Percentiles rank a stretch among this genome's conserved stretches.
These are phyloP conservation scores for Chlamydomonas applanata DNA, from an alignment of 139 green algal genomes.

Conservation along the genomic window DNA sequence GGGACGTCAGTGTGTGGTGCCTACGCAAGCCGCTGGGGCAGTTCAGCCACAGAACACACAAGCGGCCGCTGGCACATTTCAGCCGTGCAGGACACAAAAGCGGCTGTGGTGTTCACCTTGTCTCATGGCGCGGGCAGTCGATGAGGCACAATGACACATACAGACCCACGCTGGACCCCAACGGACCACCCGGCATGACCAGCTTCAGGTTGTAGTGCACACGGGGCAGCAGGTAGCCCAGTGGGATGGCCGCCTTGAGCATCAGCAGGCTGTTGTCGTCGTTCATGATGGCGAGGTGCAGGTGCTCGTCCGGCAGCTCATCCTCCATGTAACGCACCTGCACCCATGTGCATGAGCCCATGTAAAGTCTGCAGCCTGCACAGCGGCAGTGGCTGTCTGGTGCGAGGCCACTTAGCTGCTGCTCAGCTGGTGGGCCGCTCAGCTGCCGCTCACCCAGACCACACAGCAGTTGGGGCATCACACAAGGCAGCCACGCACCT, in stretches of 20 bases:
- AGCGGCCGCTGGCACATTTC: too few species aligned
- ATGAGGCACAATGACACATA: slow-evolving; percentile 42
- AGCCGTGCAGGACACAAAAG: background rate
- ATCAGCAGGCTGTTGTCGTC: slow-evolving; percentile 31
- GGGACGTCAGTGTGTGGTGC: too few species aligned
- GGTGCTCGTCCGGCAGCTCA: slow-evolving; percentile 29
- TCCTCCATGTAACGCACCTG: slow-evolving; percentile 30
- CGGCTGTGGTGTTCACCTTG: background rate
- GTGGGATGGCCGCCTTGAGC: slow-evolving; percentile 16
- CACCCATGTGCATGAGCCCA: too few species aligned
- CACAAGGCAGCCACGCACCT: slow-evolving; percentile 20
- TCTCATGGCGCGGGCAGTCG: slow-evolving; percentile 6
- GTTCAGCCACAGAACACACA: too few species aligned
- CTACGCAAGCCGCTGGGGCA: too few species aligned
- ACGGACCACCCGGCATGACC: slow-evolving; percentile 27
- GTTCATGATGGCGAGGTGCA: slow-evolving; percentile 38
- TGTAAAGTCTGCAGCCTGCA: background rate
- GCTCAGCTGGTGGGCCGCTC: background rate
- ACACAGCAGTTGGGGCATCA: background rate
- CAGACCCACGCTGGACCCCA: slow-evolving; percentile 27
- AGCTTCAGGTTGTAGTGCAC: slow-evolving; percentile 45
- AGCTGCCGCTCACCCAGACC: background rate
- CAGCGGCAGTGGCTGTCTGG: background rate
- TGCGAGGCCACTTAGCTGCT: too few species aligned
- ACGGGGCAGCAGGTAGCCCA: background rate